phyloP scores from a whole-genome alignment of 805 yeast species.

The Pichia exigua region DNA sequence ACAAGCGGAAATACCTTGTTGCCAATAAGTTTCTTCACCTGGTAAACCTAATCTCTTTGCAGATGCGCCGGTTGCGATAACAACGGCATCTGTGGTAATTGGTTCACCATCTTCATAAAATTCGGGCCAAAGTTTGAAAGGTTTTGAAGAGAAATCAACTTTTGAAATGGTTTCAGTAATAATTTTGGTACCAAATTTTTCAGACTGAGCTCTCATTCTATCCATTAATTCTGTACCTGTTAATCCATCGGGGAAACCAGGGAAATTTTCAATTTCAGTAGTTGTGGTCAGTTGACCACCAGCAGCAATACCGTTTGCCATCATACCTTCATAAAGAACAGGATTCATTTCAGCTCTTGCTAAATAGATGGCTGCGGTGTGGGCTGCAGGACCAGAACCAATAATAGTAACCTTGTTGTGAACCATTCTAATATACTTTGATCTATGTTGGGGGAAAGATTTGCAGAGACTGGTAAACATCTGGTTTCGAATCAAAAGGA shows the following conservation, averaged over 20 bases:
- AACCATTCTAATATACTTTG: slow-evolving; percentile 43
- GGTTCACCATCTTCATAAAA: slow-evolving; percentile 90
- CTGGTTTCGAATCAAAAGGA: not conserved
- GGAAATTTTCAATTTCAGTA: slow-evolving; percentile 97
- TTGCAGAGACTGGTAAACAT: not conserved
- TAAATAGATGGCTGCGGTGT: slow-evolving; percentile 96
- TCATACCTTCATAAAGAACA: slow-evolving; percentile 87
- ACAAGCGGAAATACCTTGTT: slow-evolving; percentile 97
- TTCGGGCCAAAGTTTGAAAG: slow-evolving; percentile 97
- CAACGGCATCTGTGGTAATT: slow-evolving; percentile 83
- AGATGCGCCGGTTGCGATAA: slow-evolving; percentile 96
- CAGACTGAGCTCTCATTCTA: slow-evolving; percentile 83
- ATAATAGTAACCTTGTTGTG: slow-evolving; percentile 81
- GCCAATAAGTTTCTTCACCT: slow-evolving; percentile 99
- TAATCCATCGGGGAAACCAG: slow-evolving; percentile 95
- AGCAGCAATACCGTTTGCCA: slow-evolving; percentile 97
- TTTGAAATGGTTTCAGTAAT: slow-evolving; percentile 93
- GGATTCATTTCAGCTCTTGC: slow-evolving; percentile 97
- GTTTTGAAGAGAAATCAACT: slow-evolving; percentile 79
- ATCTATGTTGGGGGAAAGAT: not conserved
- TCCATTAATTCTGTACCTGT: slow-evolving; percentile 88
- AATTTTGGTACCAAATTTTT: slow-evolving; percentile 84
- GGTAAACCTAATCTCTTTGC: slow-evolving; percentile 92
- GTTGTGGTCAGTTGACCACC: slow-evolving; percentile 99
- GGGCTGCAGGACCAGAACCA: slow-evolving; percentile 99